Evolutionary conservation across 2,329 filamentous ascomycete genomes (phyloP).

Genomic region (Drechmeria coniospora): DNA sequence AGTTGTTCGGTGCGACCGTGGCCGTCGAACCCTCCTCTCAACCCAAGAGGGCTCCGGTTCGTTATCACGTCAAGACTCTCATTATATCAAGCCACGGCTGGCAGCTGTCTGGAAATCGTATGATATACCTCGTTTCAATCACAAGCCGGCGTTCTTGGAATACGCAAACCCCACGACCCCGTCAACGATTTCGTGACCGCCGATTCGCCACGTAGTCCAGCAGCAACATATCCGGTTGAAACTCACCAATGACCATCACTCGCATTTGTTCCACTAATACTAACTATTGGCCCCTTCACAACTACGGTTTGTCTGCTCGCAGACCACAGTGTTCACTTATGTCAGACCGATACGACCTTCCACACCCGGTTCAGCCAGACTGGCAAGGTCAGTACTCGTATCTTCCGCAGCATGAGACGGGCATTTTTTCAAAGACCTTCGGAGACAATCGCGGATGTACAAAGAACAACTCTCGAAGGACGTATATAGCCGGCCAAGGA

Average conservation of each 20-base stretch:
- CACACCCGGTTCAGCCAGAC: slow-evolving; percentile 37
- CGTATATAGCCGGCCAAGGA: not conserved
- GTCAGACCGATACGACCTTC: slow-evolving; percentile 38
- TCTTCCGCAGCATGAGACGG: slow-evolving; percentile 27
- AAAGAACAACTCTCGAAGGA: not conserved
- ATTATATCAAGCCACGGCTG: too few relatives aligned
- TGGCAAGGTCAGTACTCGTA: slow-evolving; percentile 42
- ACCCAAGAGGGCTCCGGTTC: too few relatives aligned
- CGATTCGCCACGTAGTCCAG: too few relatives aligned
- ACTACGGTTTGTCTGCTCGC: slow-evolving; percentile 30
- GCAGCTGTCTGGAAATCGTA: too few relatives aligned
- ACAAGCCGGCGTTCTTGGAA: too few relatives aligned
- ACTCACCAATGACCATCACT: slow-evolving; percentile 39
- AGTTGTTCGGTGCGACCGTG: too few relatives aligned
- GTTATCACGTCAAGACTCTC: too few relatives aligned
- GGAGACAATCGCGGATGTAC: slow-evolving; percentile 12
- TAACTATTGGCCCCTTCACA: slow-evolving; percentile 39
- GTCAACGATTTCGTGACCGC: too few relatives aligned
- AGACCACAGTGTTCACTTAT: slow-evolving; percentile 36
- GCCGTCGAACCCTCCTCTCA: too few relatives aligned
- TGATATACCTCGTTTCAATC: too few relatives aligned
- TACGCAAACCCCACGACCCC: too few relatives aligned
- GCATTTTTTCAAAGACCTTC: slow-evolving; percentile 28
- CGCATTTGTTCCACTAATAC: slow-evolving; percentile 37
- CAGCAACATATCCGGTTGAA: too few relatives aligned